A percentile compares a stretch with the other conserved stretches of the same genome.
Evolutionary conservation across 805 yeast species (phyloP).

Genomic region (Wickerhamiella domercqiae): DNA sequence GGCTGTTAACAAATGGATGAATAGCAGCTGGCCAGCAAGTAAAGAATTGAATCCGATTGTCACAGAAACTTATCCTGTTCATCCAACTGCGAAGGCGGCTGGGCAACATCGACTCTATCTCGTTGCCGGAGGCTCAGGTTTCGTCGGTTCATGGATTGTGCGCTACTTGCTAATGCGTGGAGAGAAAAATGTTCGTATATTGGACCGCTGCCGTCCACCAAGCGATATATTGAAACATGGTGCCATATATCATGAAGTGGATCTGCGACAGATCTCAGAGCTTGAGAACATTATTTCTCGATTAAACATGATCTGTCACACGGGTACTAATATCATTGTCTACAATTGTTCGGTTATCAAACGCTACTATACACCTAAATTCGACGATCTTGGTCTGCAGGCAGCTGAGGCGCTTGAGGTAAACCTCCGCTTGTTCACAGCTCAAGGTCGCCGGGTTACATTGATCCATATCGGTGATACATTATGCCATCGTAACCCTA

Average conservation of each 20-base stretch:
- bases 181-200: conserved; percentile 13
- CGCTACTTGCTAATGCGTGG: conserved; percentile 19
- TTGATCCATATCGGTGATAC: conserved; percentile 17
- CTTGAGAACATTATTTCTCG: conserved; percentile 10
- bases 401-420: conserved; percentile 13
- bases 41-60: neutral
- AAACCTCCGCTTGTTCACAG: conserved; percentile 7
- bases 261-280: conserved; percentile 7
- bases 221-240: conserved; percentile 18
- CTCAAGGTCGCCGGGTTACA: conserved; percentile 1
- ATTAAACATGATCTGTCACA: neutral
- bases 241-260: conserved; percentile 9
- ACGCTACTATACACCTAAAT: conserved; percentile 20
- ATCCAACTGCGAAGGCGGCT: neutral
- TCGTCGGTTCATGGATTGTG: conserved; percentile 22
- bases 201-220: conserved; percentile 18
- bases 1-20: neutral
- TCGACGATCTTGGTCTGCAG: conserved; percentile 21
- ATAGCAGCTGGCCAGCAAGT: neutral
- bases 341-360: conserved; percentile 17
- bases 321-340: conserved; percentile 8
- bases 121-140: conserved; percentile 22
- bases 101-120: conserved; percentile 13
- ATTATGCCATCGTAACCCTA: conserved; percentile 15
- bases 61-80: neutral